phyloP scores from a whole-genome alignment of 805 yeast species.

The Candida sakaeoensis region DNA sequence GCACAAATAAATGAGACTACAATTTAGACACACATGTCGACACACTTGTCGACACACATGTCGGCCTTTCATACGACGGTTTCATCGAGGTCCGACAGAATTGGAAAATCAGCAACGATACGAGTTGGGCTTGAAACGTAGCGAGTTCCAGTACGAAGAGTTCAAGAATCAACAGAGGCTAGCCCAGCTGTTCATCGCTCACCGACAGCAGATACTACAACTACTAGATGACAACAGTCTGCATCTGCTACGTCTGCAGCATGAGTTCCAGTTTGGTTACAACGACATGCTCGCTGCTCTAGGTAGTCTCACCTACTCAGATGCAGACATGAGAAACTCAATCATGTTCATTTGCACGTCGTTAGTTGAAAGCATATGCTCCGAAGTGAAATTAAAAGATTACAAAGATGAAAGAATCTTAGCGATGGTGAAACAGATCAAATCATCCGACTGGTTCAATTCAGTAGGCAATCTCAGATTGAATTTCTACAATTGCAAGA shows the following conservation, averaged over 20 bases:
- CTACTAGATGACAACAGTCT: conserved; percentile 4
- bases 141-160: conserved; percentile 2
- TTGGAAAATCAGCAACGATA: conserved; percentile 5
- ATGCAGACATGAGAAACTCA: conserved; percentile 20
- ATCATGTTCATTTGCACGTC: conserved; percentile 19
- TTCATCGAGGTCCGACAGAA: not conserved
- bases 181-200: conserved; percentile 3
- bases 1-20: not conserved
- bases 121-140: conserved; percentile 1
- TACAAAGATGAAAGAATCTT: conserved; percentile 13
- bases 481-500: conserved; percentile 23
- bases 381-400: conserved; percentile 25
- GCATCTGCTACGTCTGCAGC: not conserved
- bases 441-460: conserved; percentile 18
- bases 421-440: conserved; percentile 15
- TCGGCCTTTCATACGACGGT: conserved; percentile 1
- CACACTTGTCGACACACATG: too few relatives aligned
- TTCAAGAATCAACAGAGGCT: conserved; percentile 5
- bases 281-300: conserved; percentile 1
- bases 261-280: not conserved
- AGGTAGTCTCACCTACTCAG: conserved; percentile 10
- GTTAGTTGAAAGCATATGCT: conserved; percentile 23
- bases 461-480: conserved; percentile 21
- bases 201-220: conserved; percentile 7
- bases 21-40: not conserved